Evolutionary conservation across 2,329 filamentous ascomycete species (phyloP).

Genomic region (Fonsecaea erecta): DNA sequence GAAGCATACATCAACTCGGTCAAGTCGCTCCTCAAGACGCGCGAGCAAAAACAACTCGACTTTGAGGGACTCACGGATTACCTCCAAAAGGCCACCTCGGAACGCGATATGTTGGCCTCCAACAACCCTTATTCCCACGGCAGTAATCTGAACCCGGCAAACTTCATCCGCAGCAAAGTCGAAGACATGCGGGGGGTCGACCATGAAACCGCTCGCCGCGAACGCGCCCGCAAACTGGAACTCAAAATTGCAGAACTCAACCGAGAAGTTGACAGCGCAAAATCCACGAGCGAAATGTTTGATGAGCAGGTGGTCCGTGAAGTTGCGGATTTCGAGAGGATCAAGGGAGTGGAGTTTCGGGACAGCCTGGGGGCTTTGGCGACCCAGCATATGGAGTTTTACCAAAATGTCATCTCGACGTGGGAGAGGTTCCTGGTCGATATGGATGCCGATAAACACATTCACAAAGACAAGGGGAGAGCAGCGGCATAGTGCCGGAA

Average conservation of each 20-base stretch:
- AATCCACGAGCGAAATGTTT: conserved; percentile 86
- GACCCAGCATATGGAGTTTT: conserved; percentile 85
- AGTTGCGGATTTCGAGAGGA: conserved; percentile 90
- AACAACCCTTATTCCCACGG: conserved; percentile 66
- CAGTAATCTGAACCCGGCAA: conserved; percentile 68
- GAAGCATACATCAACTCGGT: conserved; percentile 88
- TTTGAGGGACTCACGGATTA: conserved; percentile 96
- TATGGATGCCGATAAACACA: conserved; percentile 69
- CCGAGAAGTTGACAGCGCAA: conserved; percentile 83
- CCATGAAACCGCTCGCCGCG: conserved; percentile 86
- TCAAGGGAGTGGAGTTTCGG: conserved; percentile 92
- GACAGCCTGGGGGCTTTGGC: conserved; percentile 81
- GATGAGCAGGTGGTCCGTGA: conserved; percentile 96
- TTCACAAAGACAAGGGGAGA: conserved; percentile 34
- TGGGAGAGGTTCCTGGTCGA: conserved; percentile 92
- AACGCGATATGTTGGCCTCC: conserved; percentile 78
- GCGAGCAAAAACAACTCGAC: conserved; percentile 97
- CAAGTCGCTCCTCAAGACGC: conserved; percentile 84
- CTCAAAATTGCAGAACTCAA: conserved; percentile 91
- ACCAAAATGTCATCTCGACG: conserved; percentile 74
- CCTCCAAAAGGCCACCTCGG: conserved; percentile 83
- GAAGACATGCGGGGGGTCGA: conserved; percentile 97
- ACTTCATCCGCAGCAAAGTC: conserved; percentile 90
- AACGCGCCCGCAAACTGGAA: conserved; percentile 87
- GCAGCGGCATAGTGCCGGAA: conserved; percentile 17